These are phyloP conservation scores for Gaeumannomyces sp. DNA, from an alignment of 2,329 filamentous ascomycete genomes.

Conservation along the genomic window DNA sequence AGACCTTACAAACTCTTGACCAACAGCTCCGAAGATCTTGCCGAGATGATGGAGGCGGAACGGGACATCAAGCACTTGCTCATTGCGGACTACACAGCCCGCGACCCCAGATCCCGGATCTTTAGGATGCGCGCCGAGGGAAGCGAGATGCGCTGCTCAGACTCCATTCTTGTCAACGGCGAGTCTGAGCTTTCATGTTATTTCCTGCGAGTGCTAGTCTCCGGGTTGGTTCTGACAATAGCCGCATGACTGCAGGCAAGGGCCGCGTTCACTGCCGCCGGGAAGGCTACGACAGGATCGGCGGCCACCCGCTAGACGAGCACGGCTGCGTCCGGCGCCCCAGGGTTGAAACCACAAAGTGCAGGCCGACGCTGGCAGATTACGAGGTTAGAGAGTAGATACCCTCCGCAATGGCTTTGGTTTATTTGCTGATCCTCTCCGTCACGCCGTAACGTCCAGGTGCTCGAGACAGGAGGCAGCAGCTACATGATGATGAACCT, in stretches of 20 bases:
- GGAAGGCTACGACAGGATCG: constrained; percentile 12
- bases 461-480: constrained; percentile 15
- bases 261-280: constrained; percentile 19
- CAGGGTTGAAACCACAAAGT: not conserved
- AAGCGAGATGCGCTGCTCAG: constrained; percentile 18
- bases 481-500: constrained; percentile 18
- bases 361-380: constrained; percentile 1
- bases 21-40: constrained; percentile 10
- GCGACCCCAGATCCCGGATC: constrained; percentile 16
- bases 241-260: constrained; percentile 13
- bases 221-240: not conserved
- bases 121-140: constrained; percentile 16
- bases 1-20: constrained; percentile 15
- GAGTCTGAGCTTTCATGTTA: not conserved
- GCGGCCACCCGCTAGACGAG: constrained; percentile 13
- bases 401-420: no score
- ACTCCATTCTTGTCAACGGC: constrained; percentile 21
- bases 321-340: constrained; percentile 14
- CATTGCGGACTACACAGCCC: constrained; percentile 16
- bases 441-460: not conserved
- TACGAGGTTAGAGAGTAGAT: not conserved
- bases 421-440: no score
- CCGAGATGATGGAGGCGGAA: constrained; percentile 15
- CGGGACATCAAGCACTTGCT: constrained; percentile 13
- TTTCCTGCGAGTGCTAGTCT: not conserved